Evolutionary conservation across 768 basidiomycete genomes (phyloP), one percentile per base, ranked within the genome.

Genomic region (Gymnopilus junonius): DNA sequence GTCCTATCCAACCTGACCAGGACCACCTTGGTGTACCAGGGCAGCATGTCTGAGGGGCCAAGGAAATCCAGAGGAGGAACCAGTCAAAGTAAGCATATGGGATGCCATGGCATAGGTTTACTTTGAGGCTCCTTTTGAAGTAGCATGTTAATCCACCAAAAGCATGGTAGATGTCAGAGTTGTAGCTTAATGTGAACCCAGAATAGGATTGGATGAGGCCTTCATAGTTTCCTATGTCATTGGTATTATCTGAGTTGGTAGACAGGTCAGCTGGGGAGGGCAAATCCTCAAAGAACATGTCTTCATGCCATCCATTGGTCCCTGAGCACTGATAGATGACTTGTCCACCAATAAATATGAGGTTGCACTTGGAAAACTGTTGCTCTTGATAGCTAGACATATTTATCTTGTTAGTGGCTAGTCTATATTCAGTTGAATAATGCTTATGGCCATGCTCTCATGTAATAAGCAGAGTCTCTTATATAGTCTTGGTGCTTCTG

Each of bases 301-400:
- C 61, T 37, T 62, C 61, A 3, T 54, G 53, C 27, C 61, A 62
- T 34, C 32, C 21, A 1, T 42, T 17, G 32, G 61, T 55, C 42
- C 23, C 21, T 8, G 12, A 12, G 21, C 61, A 62, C 10, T 40
- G 46, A 29, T 32, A 62, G 20, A 62, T 25, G 0, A 46, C 54
- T 37, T 62, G 61, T 31, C 53, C 61, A 34, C 61, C 53, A n/a
- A 62, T 25, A 31, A 62, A 62, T 23, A 46, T 31, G 2, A 62
- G 51, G 23, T 31, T 55, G 1, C 61, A 54, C 4, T 40, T 55
- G 8, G 61, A 31, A 23, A 62, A 55, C 20, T 55, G 29, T 17
- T 35, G 31, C 45, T 62, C 61, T 34, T 62, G 61, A 43, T 31
- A 62, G 42, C 61, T 62, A 37, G n/a, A 17, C 8, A 11, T 31